Base-by-base conservation (phyloP, 352 stramenopile genomes). In the Elongisporangium undulatum region DNA sequence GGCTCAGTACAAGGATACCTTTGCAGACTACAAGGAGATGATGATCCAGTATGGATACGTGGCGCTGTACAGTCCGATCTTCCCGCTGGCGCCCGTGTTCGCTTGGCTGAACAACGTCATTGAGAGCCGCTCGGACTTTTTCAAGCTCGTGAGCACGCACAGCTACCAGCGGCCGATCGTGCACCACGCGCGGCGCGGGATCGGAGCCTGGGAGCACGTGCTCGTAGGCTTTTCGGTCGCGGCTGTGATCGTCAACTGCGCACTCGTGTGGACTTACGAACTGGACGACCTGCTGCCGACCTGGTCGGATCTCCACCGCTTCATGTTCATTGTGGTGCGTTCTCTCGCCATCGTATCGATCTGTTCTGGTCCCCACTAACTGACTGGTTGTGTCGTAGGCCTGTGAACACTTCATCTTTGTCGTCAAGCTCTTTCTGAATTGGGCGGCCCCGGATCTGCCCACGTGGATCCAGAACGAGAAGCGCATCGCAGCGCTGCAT, bases 31-130 rank as follows among this genome's bases (percentile, higher is more conserved):
- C 72, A 90, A 90, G 58, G 79, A 90, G 53, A 83, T 90, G 53
- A 85, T 97, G 66, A 82, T 97, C 49, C 90, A 97, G 63, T 98
- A 97, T 70, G 86, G 89, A 24, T 97, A 97, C 65, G 90, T 97
- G 4, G 80, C 90, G 52, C 94, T 94, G 45, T 98, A 97, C 70
- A 96, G 85, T 51, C 84, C 93, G 12, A 77, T 97, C 6, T 85
- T 97, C 53, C 92, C 92, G 26, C 81, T 97, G 15, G 94, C 89
- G n/a, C 90, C 92, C 24, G 71, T 96, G 0, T 94, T 97, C 59
- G 87, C 87, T 26, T 82, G 90, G 49, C 56, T 97, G 29, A 98
- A 98, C 68, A 95, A 97, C 62, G 68, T 96, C 29, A 59, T 98
- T 21, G 91, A 95, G 59, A 96, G 92, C 69, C 81, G 90, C 49